Evolutionary conservation across 2,329 filamentous ascomycete genomes (phyloP).

Genomic region (Salinomyces thailandicus): DNA sequence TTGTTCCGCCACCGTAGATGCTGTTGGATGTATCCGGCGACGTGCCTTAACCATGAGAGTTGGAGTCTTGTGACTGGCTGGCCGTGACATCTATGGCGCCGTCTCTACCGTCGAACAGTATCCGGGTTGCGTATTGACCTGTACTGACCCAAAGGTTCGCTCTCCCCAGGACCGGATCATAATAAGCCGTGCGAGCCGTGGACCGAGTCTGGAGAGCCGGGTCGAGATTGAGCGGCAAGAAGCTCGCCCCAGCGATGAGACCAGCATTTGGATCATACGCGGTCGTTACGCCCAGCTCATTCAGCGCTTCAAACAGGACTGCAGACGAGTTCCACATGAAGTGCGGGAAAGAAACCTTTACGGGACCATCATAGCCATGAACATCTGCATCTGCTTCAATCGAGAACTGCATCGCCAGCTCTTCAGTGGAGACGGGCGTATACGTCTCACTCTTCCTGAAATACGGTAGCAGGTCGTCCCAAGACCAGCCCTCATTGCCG

Average conservation of each 20-base stretch:
- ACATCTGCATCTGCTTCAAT: constrained; percentile 31
- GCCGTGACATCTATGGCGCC: constrained; percentile 8
- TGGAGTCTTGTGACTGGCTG: neutral
- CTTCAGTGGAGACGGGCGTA: constrained; percentile 22
- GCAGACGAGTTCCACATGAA: constrained; percentile 30
- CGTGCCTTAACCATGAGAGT: neutral
- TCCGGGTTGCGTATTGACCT: constrained; percentile 26
- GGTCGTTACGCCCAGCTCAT: constrained; percentile 28
- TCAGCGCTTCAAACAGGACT: constrained; percentile 28
- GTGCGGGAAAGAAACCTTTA: constrained; percentile 39
- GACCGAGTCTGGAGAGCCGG: constrained; percentile 29
- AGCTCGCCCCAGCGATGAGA: constrained; percentile 21
- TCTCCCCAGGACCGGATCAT: constrained; percentile 25
- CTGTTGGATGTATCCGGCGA: constrained; percentile 6
- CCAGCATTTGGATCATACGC: constrained; percentile 30
- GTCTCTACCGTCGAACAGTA: constrained; percentile 20
- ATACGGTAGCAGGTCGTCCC: constrained; percentile 36
- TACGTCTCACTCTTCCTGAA: constrained; percentile 28
- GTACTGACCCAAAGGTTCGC: constrained; percentile 30
- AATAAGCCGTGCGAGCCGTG: constrained; percentile 33
- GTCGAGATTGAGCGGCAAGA: constrained; percentile 28
- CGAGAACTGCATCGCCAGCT: constrained; percentile 26
- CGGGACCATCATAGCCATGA: constrained; percentile 38
- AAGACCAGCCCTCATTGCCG: constrained; percentile 51
- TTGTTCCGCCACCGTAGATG: constrained; percentile 13